Base-by-base conservation (phyloP, 495 filamentous ascomycete species). In the Tetracladium setigerum region DNA sequence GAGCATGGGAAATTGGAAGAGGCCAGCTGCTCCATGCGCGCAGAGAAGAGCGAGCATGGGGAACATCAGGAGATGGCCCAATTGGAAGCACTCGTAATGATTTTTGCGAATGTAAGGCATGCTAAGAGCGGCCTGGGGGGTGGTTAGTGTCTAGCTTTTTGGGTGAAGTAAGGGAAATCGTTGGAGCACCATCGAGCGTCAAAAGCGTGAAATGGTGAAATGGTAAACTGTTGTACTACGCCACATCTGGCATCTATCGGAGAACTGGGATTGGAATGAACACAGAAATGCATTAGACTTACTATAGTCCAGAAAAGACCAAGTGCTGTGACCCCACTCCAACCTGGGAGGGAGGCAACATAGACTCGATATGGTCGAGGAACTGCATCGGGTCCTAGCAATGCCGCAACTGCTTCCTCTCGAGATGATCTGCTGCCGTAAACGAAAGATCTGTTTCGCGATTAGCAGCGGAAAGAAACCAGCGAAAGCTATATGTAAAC, bases 11-110 rank as follows among this genome's bases (percentile, higher is more conserved):
- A 12, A 50, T 50, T 68, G 62, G 5, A 68, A 43, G 3, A 66
- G 47, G 2, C 47, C 61, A 1, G 49, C 48, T 1, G 62, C 61
- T 15, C 65, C 65, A 34, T 68, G 65, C 1, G 59, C 63, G 17
- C 53, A 53, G 4, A 67, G 45, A 8, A 68, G 50, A 2, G 49
- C 65, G 31, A 68, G 57, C 45, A 68, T 62, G 8, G 64, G 65
- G 37, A 59, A 68, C 62, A 66, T 66, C 14, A 67, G 57, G 1
- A 68, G 53, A 40, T 68, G 64, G 17, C 62, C 60, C 5, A 64
- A 50, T 39, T 68, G 65, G 52, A 68, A 68, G 14, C 65, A 30
- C 41, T 68, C 62, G 49, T 65, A 65, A 49, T 50, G 62, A 49
- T 43, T 45, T 38, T 54, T 61, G 12, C 65, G 49, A 0, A 68